Evolutionary conservation across 495 filamentous ascomycete species (phyloP), one percentile per base, ranked within the genome.

Genomic region (Tuber calosporum): DNA sequence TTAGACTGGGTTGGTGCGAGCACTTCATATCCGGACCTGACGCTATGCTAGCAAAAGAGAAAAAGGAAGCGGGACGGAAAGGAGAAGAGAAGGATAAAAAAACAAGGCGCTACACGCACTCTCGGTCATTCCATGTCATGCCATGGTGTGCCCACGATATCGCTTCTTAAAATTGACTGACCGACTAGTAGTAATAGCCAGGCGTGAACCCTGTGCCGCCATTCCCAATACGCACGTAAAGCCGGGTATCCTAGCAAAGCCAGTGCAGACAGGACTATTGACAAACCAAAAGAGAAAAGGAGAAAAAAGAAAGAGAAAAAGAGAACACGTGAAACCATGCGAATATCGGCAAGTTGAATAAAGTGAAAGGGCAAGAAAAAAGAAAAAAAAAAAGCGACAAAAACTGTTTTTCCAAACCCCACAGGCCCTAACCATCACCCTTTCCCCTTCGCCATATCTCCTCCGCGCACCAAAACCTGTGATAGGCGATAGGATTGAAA

Each of bases 201-300:
- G 53, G 26, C 26, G 26, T 34, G 34, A 30, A 30, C 26, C 53
- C 26, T 17, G 13, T 4, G 53, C 26, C 26, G 53, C 53, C 53
- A 62, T 62, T 34, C 11, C 53, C n/a, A 62, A 62, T 26, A 62
- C 11, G 26, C n/a, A 62, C 26, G 53, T 26, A 62, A 0, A 62
- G 13, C 11, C 11, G 53, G 53, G 53, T 62, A 62, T 62, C 53
- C 13, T 34, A 15, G 11, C 9, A 62, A 62, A 30, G 26, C 53
- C 1, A 34, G 34, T 62, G 26, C 26, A 62, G 26, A 62, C 53
- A 69, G 62, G 41, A 41, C 37, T 72, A 69, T 69, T 74, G 76
- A 74, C 80, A 79, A 68, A 78, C 72, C 76, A 71, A 74, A 77
- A 77, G 66, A 74, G 26, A 53, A 53, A 53, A 1, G 4, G 6